A percentile compares a stretch with the other conserved stretches of the same genome.
phyloP scores from a whole-genome alignment of 1,284 basidiomycete species.

The Pyrrhoderma lamaoense region DNA sequence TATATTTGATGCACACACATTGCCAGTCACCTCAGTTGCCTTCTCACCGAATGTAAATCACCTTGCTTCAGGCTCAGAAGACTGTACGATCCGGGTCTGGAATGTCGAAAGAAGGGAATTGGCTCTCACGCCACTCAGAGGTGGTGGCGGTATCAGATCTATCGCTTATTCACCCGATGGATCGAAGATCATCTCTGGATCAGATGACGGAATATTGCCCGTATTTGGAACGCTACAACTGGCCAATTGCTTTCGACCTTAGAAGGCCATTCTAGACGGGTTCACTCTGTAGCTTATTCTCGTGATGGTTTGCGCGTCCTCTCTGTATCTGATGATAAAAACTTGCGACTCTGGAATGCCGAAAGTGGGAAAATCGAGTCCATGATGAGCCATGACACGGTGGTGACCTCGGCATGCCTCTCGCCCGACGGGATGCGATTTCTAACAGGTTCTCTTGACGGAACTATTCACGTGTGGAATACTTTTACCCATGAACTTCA shows the following conservation, averaged over 20 bases:
- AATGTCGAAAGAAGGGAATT: neutral
- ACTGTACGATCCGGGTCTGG: conserved; percentile 1
- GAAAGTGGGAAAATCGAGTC: neutral
- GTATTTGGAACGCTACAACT: conserved; percentile 17
- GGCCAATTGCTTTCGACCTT: conserved; percentile 1
- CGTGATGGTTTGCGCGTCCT: conserved; percentile 17
- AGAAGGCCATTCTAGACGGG: conserved; percentile 10
- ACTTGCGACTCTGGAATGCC: neutral
- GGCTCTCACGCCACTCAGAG: neutral
- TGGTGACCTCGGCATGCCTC: neutral
- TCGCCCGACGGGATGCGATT: conserved; percentile 1
- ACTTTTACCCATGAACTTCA: neutral
- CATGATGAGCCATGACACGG: neutral
- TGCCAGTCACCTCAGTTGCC: neutral
- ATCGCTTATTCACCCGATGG: conserved; percentile 4
- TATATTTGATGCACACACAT: neutral
- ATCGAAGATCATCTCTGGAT: conserved; percentile 7
- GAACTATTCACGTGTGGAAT: conserved; percentile 2
- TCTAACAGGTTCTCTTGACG: conserved; percentile 1
- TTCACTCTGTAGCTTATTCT: conserved; percentile 11
- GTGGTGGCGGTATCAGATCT: neutral
- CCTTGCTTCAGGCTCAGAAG: conserved; percentile 1
- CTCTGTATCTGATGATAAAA: conserved; percentile 18
- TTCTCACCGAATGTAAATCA: conserved; percentile 1
- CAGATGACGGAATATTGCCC: conserved; percentile 12